These are phyloP conservation scores for Boletus mariae DNA, from an alignment of 1,284 basidiomycete genomes.

Conservation along the genomic window DNA sequence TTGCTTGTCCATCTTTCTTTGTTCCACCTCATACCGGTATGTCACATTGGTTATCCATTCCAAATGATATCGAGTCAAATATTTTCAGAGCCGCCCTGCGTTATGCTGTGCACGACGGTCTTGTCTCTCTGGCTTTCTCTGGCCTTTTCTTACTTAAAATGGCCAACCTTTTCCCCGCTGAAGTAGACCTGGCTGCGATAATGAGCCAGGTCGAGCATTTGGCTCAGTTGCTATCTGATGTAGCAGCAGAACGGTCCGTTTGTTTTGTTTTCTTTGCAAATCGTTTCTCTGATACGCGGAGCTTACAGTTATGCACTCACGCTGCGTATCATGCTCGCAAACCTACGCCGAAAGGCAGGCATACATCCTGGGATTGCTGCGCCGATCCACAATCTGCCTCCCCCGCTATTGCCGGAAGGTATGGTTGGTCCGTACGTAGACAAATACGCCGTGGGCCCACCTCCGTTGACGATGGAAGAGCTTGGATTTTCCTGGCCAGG, in stretches of 20 bases:
- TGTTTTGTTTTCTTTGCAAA: neutral
- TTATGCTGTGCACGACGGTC: conserved; percentile 90
- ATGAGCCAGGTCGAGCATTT: conserved; percentile 80
- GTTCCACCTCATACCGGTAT: conserved; percentile 74
- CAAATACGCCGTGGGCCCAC: conserved; percentile 41
- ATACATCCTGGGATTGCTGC: conserved; percentile 52
- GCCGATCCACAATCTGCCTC: conserved; percentile 47
- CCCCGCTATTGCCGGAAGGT: conserved; percentile 49
- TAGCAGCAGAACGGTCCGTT: conserved; percentile 75
- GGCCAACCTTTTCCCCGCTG: conserved; percentile 80
- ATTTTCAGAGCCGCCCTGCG: conserved; percentile 66
- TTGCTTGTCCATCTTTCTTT: conserved; percentile 78
- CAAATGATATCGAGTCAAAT: neutral
- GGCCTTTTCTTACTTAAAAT: conserved; percentile 91
- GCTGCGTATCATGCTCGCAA: conserved; percentile 85
- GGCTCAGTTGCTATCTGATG: conserved; percentile 77
- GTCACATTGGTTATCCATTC: conserved; percentile 1
- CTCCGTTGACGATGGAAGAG: conserved; percentile 77
- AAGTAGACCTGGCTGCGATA: conserved; percentile 73
- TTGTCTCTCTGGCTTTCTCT: conserved; percentile 89
- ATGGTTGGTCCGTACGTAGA: conserved; percentile 57
- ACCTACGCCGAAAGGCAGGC: conserved; percentile 82
- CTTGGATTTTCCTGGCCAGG: conserved; percentile 75
- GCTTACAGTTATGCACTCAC: conserved; percentile 75
- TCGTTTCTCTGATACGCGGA: conserved; percentile 10